These are phyloP conservation scores for Pascua guehoae DNA, from an alignment of 1,284 basidiomycete genomes.

Conservation along the genomic window DNA sequence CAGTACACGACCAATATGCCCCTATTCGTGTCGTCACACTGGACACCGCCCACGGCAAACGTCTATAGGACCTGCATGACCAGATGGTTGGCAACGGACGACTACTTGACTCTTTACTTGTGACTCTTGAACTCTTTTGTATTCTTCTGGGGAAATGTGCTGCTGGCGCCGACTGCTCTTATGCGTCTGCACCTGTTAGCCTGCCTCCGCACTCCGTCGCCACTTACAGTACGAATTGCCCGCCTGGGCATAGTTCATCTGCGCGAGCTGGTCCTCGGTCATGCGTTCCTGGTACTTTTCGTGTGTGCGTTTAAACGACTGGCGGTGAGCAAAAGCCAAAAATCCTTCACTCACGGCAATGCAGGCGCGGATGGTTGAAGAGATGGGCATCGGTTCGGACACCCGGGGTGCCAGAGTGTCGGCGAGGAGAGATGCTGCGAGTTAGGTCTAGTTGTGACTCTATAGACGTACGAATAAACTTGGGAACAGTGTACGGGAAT, in stretches of 20 bases:
- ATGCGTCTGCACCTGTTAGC: neutral
- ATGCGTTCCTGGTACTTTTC: constrained; percentile 75
- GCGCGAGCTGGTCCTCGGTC: constrained; percentile 82
- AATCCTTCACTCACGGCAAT: constrained; percentile 56
- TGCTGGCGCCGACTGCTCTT: too few species aligned
- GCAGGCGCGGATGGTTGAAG: constrained; percentile 80
- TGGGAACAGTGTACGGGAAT: constrained; percentile 60
- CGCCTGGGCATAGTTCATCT: constrained; percentile 80
- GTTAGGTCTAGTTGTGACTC: too few species aligned
- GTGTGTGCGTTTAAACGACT: constrained; percentile 49
- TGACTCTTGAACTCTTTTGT: too few species aligned
- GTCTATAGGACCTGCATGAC: too few species aligned
- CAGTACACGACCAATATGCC: too few species aligned
- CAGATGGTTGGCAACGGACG: too few species aligned
- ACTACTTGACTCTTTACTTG: too few species aligned
- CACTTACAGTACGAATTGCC: constrained; percentile 83
- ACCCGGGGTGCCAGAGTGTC: constrained; percentile 58
- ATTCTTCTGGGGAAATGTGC: too few species aligned
- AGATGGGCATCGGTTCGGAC: constrained; percentile 87
- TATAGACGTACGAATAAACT: constrained; percentile 53
- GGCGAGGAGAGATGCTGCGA: constrained; percentile 31
- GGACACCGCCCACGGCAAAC: too few species aligned
- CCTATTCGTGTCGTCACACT: too few species aligned
- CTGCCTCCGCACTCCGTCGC: neutral
- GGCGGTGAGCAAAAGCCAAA: constrained; percentile 51